Conservation (phyloP, 225 moss, liverwort and hornwort species). For the Pleurozium schreberi region DNA sequence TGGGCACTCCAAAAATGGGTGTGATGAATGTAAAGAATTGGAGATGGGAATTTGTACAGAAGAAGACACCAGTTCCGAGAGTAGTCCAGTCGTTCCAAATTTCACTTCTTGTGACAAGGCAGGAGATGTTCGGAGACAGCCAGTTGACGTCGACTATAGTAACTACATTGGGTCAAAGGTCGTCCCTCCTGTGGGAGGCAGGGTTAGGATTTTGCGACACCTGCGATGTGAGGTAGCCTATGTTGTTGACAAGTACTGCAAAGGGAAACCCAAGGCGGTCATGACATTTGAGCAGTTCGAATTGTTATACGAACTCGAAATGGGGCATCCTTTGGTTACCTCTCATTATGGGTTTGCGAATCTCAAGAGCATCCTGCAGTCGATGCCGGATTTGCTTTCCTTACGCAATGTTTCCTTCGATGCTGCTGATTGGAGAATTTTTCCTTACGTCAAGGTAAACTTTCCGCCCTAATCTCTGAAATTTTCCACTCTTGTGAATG, state of each 20-base stretch:
- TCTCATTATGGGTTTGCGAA: conserved; percentile 62
- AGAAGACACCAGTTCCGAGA: not conserved
- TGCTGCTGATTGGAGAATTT: conserved; percentile 39
- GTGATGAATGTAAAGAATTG: conserved; percentile 14
- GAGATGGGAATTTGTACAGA: conserved; percentile 8
- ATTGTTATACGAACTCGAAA: conserved; percentile 65
- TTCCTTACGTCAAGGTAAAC: conserved; percentile 29
- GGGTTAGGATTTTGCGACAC: conserved; percentile 60
- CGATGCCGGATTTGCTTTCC: conserved; percentile 65
- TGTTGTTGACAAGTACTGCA: conserved; percentile 57
- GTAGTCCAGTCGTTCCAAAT: not conserved
- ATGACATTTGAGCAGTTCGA: conserved; percentile 52
- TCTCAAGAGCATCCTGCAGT: conserved; percentile 57
- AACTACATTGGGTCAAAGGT: conserved; percentile 3
- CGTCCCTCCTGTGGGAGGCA: conserved; percentile 39
- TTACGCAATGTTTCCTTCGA: conserved; percentile 30
- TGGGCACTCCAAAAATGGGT: not conserved
- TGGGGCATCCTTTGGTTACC: conserved; percentile 62
- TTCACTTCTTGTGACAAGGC: not conserved
- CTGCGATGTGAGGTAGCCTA: conserved; percentile 64
- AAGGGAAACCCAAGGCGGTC: conserved; percentile 30
- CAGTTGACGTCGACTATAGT: conserved; percentile 16
- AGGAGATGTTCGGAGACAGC: not conserved
- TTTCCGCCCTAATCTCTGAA: not conserved
- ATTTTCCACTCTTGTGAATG: not conserved